Conservation (phyloP, 306 rosid genomes). For the Neltuma alba region DNA sequence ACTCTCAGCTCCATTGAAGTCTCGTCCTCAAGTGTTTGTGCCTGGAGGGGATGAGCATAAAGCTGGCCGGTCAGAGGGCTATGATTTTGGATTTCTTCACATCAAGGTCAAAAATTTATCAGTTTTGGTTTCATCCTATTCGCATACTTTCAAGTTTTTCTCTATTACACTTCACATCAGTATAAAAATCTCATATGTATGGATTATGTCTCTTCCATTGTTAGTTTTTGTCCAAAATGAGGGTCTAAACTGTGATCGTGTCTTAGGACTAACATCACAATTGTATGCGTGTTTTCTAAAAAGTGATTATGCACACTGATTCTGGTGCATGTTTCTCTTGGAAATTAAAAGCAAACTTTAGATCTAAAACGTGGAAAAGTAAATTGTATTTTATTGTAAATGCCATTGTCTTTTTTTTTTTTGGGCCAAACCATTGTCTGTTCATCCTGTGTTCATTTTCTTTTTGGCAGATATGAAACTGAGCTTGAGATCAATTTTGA, state of each 20-base stretch:
- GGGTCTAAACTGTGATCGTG: slow-evolving; percentile 2
- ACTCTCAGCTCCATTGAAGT: slow-evolving; percentile 77
- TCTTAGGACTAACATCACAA: neutral
- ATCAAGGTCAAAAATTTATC: slow-evolving; percentile 62
- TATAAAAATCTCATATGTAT: slow-evolving; percentile 13
- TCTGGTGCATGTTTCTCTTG: slow-evolving; percentile 19
- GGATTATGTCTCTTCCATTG: slow-evolving; percentile 1
- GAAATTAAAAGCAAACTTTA: slow-evolving; percentile 3
- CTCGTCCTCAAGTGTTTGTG: slow-evolving; percentile 75
- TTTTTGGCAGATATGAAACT: neutral
- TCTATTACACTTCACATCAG: slow-evolving; percentile 20
- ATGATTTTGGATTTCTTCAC: slow-evolving; percentile 97
- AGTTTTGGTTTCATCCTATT: slow-evolving; percentile 14
- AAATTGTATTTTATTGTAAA: too few relatives aligned
- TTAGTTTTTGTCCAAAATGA: neutral
- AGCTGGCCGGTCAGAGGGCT: slow-evolving; percentile 88
- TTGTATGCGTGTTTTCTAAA: slow-evolving; percentile 18
- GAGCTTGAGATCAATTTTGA: neutral
- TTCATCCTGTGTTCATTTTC: neutral
- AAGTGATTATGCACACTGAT: slow-evolving; percentile 9
- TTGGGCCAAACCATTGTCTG: neutral
- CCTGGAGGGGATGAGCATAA: slow-evolving; percentile 87
- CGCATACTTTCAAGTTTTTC: slow-evolving; percentile 21
- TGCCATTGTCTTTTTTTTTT: neutral
- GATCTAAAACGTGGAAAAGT: slow-evolving; percentile 6